Base-by-base conservation (phyloP, 129 eudicot species). In the Rutidosis leptorrhynchoides region DNA sequence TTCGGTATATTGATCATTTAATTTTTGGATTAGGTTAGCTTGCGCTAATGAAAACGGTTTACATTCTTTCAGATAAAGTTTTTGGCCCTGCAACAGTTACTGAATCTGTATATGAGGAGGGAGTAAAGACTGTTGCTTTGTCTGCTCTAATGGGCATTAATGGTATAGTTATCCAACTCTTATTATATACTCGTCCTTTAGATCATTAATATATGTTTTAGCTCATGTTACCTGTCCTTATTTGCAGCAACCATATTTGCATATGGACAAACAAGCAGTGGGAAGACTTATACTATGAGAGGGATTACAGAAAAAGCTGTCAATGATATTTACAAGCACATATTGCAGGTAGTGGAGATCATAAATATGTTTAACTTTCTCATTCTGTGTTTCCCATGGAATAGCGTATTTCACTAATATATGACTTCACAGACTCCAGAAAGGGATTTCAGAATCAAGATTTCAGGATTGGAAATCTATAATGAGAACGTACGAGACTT, bases 251-350 rank as follows among this genome's bases (percentile, higher is more conserved):
- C 96, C 25, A 89, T 93, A 64, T 93, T 93, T 84, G 99, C 96
- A 17, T 94, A 94, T 68, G 99, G 99, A 27, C 99, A 94, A 81
- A 89, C 99, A 35, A 94, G 99, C 76, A 94, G 99, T 62, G 98
- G 98, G 49, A 92, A 92, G 61, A 92, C 98, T 20, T 94, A 78
- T 73, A 93, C 98, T 19, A 93, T 94, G 99, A 65, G 90, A 84
- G 96, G 99, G 79, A 86, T 94, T 43, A 94, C 96, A 3, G 99
- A 94, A 77, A 86, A 94, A 59, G 96, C 96, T 16, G 98, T 93
- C 7, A 55, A 85, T 65, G 97, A 90, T 77, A 87, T 90, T 25
- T 90, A 90, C 76, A 71, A 64, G 65, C 97, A 90, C 70, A 90
- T 90, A 68, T 62, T 87, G 83, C 77, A 79, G 67, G 97, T 87